Conservation (phyloP, 2,329 filamentous ascomycete species). For the Aspergillus tamarii region DNA sequence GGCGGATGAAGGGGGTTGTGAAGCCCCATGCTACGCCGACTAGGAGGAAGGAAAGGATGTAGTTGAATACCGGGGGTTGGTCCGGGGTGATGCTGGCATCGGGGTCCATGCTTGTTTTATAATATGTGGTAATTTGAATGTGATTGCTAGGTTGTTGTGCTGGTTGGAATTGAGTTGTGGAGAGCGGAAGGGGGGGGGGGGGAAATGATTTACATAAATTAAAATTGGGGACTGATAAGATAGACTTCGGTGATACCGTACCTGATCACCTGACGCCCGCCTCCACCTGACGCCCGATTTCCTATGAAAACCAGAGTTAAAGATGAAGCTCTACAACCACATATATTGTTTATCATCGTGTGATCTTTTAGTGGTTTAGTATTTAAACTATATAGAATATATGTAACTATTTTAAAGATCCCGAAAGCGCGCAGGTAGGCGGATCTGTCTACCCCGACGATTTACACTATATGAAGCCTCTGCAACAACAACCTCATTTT, state of each 20-base stretch:
- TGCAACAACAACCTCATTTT: too few relatives aligned
- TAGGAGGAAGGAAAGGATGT: constrained; percentile 84
- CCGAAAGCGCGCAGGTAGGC: too few relatives aligned
- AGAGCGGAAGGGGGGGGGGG: background rate
- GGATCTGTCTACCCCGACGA: too few relatives aligned
- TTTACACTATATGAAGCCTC: too few relatives aligned
- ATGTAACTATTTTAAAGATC: too few relatives aligned
- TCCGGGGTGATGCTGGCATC: constrained; percentile 30
- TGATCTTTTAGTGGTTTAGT: too few relatives aligned
- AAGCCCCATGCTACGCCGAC: constrained; percentile 93
- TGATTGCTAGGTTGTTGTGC: background rate
- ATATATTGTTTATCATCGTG: too few relatives aligned
- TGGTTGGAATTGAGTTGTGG: background rate
- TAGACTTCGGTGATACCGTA: background rate
- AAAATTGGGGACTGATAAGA: background rate
- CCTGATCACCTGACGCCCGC: too few relatives aligned
- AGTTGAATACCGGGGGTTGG: constrained; percentile 65
- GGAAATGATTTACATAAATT: background rate
- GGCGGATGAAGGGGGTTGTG: constrained; percentile 88
- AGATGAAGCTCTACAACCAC: too few relatives aligned
- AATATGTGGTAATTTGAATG: background rate
- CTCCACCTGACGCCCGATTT: too few relatives aligned
- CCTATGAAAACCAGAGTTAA: too few relatives aligned
- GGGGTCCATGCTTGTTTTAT: constrained; percentile 33
- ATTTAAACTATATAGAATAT: too few relatives aligned